Conservation (phyloP, 2,329 filamentous ascomycete species). For the Colletotrichum abscissum region DNA sequence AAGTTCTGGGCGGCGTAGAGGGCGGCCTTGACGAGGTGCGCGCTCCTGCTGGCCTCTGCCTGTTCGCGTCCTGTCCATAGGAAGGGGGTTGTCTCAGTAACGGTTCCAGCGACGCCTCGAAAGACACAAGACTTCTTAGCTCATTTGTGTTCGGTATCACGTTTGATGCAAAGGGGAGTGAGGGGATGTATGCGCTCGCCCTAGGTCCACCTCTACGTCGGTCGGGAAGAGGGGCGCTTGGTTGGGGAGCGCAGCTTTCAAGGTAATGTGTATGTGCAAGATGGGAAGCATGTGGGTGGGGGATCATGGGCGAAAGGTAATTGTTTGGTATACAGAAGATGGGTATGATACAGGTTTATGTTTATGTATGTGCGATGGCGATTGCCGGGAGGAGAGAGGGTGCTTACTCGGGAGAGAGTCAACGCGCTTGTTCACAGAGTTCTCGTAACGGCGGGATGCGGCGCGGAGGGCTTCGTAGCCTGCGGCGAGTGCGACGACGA, state of each 20-base stretch:
- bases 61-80: conserved; percentile 79
- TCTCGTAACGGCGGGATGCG: conserved; percentile 81
- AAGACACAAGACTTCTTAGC: conserved; percentile 38
- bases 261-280: conserved; percentile 21
- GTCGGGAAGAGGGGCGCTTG: conserved; percentile 20
- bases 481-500: conserved; percentile 84
- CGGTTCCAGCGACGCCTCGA: conserved; percentile 48
- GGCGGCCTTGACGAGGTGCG: conserved; percentile 81
- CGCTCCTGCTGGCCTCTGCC: conserved; percentile 70
- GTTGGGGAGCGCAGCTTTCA: conserved; percentile 17
- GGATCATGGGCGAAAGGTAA: background rate
- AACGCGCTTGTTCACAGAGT: conserved; percentile 58
- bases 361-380: background rate
- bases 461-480: conserved; percentile 92
- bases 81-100: conserved; percentile 73
- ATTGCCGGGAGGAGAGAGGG: conserved; percentile 9
- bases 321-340: conserved; percentile 2
- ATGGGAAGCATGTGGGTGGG: background rate
- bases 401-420: conserved; percentile 66
- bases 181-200: conserved; percentile 27
- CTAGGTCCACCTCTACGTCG: conserved; percentile 25
- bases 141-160: conserved; percentile 22
- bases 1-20: conserved; percentile 96
- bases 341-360: background rate
- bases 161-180: background rate